phyloP scores from a whole-genome alignment of 106 monocot genomes.

The Dendrobium huoshanense region DNA sequence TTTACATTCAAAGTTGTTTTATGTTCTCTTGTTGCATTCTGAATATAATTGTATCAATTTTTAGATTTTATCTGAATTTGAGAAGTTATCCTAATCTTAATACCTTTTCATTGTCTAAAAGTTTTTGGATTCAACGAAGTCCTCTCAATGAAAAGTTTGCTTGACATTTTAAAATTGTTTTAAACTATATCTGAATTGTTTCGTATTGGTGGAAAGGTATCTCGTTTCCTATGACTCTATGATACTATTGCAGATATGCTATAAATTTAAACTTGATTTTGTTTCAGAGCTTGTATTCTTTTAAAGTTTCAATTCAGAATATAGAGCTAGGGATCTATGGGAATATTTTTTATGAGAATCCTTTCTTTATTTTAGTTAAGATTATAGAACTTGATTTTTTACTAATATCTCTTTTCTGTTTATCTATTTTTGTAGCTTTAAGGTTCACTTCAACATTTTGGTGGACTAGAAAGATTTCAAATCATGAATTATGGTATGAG shows the following conservation, averaged over 20 bases:
- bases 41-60: not conserved
- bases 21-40: not conserved
- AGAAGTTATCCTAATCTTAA: not conserved
- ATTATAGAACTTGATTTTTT: no score
- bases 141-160: not conserved
- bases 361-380: slow-evolving; percentile 33
- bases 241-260: not conserved
- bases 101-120: not conserved
- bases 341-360: slow-evolving; percentile 6
- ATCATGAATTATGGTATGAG: no score
- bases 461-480: no score
- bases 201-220: slow-evolving; percentile 96
- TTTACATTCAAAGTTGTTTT: not conserved
- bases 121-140: not conserved
- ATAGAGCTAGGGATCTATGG: not conserved
- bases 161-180: not conserved
- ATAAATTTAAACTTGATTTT: not conserved
- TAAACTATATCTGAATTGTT: slow-evolving; percentile 44
- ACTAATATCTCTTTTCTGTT: no score
- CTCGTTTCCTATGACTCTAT: not conserved
- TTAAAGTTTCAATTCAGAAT: not conserved
- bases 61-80: not conserved
- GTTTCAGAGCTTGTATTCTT: not conserved
- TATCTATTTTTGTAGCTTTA: no score
- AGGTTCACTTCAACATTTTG: no score